Conservation (phyloP, 179 eudicot species). For the Dionaea muscipula region DNA sequence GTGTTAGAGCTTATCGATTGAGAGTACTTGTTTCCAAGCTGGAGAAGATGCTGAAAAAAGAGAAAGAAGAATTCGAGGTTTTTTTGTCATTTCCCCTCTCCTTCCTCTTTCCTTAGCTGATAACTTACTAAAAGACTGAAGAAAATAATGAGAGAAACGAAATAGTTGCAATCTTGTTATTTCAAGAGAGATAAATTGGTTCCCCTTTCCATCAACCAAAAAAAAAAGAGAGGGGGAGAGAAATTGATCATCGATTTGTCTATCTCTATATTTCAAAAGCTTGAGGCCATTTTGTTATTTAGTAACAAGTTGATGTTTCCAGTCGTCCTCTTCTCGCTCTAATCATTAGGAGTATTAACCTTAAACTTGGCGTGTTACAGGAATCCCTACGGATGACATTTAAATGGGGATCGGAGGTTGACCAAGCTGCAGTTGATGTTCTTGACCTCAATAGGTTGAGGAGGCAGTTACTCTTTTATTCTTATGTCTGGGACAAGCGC, state of each 20-base stretch:
- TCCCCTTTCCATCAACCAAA: too few species aligned
- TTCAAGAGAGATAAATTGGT: not conserved
- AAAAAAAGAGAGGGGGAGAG: too few species aligned
- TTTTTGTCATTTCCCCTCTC: constrained; percentile 1
- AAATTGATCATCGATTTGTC: too few species aligned
- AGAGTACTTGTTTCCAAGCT: constrained; percentile 25
- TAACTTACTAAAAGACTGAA: constrained; percentile 3
- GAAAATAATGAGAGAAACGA: not conserved
- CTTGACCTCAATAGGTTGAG: constrained; percentile 65
- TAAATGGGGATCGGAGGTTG: constrained; percentile 25
- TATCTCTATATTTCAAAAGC: too few species aligned
- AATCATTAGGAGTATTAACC: constrained; percentile 1
- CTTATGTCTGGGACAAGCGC: constrained; percentile 78
- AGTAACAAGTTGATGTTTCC: too few species aligned
- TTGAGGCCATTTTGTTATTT: too few species aligned
- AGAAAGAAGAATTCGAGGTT: constrained; percentile 45
- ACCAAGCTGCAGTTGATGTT: constrained; percentile 43
- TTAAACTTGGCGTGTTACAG: constrained; percentile 21
- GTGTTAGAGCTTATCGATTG: constrained; percentile 17
- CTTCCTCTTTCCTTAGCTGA: not conserved
- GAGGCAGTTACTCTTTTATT: constrained; percentile 44
- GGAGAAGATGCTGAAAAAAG: constrained; percentile 26
- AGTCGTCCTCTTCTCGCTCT: too few species aligned
- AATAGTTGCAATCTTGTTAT: not conserved
- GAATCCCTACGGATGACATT: constrained; percentile 33